Conservation (phyloP, 2,329 filamentous ascomycete species). For the Blastomyces gilchristii region DNA sequence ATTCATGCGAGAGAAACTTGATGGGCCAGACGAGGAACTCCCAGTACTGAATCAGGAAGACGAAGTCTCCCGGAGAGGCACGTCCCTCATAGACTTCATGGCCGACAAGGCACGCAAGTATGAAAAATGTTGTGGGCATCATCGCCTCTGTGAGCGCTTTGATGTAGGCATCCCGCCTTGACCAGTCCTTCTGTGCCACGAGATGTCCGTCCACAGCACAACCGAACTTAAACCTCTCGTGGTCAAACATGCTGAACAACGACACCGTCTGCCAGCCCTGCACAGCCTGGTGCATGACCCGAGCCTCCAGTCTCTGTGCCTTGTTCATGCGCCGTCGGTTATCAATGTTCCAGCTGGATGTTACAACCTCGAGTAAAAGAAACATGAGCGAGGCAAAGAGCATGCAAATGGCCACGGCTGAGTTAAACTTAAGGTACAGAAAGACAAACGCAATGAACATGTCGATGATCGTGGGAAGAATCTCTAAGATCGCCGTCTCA, state of each 20-base stretch:
- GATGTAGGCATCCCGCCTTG: neutral
- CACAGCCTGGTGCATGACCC: neutral
- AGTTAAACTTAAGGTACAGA: neutral
- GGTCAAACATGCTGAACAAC: neutral
- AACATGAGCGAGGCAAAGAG: neutral
- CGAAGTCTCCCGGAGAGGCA: neutral
- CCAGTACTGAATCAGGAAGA: neutral
- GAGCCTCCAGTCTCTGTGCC: neutral
- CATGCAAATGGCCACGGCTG: neutral
- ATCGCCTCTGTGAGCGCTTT: neutral
- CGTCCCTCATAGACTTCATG: neutral
- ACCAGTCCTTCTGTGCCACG: neutral
- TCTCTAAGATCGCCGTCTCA: neutral
- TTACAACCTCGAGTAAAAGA: neutral
- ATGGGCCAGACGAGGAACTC: neutral
- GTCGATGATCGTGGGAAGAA: neutral
- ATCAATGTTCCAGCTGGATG: neutral
- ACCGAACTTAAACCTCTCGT: neutral
- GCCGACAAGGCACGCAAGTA: neutral
- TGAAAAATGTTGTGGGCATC: neutral
- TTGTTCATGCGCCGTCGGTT: neutral
- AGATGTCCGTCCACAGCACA: neutral
- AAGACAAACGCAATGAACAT: neutral
- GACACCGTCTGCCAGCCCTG: neutral
- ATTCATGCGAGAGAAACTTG: neutral